A percentile compares a stretch with the other conserved stretches of the same genome.
These are phyloP conservation scores for Vicia villosa DNA, from an alignment of 306 rosid species.

Conservation along the genomic window DNA sequence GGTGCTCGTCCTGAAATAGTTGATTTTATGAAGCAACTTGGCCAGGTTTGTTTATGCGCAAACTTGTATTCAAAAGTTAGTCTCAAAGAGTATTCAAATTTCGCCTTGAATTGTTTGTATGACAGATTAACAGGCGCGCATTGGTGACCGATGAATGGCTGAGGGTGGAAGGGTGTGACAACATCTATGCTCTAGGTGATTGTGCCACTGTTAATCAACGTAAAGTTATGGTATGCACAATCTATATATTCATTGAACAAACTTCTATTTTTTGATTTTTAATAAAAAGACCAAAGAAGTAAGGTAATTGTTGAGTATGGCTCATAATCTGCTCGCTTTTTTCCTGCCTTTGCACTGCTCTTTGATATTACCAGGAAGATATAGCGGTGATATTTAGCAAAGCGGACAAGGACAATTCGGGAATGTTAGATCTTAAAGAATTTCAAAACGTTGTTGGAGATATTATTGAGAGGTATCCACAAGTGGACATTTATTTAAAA, in stretches of 20 bases:
- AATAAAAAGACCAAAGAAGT: background rate
- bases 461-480: conserved; percentile 93
- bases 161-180: conserved; percentile 81
- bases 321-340: background rate
- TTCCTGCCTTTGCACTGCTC: background rate
- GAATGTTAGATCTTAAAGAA: conserved; percentile 67
- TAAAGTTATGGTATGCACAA: conserved; percentile 70
- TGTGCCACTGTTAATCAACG: conserved; percentile 94
- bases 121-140: conserved; percentile 78
- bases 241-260: background rate
- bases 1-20: conserved; percentile 75
- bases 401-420: conserved; percentile 72
- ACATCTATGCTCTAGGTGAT: conserved; percentile 90
- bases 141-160: conserved; percentile 96
- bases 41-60: conserved; percentile 64
- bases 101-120: conserved; percentile 9
- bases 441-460: conserved; percentile 66
- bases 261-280: background rate
- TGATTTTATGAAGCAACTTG: conserved; percentile 85
- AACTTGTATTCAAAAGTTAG: too few species aligned
- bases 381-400: conserved; percentile 73
- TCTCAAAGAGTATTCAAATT: conserved; percentile 1
- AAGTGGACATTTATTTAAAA: conserved; percentile 79
- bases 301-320: too few species aligned
- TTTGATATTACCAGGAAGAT: conserved; percentile 66